A percentile compares a stretch with the other conserved stretches of the same genome.
Evolutionary conservation across 2,329 filamentous ascomycete genomes (phyloP).

Genomic region (Trichoderma koningii): DNA sequence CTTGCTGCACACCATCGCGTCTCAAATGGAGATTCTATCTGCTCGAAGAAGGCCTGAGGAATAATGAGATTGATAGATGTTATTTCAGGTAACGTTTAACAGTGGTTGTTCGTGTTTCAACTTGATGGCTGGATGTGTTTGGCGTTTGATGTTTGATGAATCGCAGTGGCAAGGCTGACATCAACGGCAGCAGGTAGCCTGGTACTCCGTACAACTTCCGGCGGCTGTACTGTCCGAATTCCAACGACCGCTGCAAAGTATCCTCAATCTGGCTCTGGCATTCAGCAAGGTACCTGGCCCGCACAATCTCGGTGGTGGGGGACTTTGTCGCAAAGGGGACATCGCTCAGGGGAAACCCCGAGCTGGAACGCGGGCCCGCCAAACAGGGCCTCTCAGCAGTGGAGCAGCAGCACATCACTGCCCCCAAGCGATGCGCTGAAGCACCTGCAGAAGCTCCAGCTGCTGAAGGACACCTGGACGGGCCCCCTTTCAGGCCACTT

Average conservation of each 20-base stretch:
- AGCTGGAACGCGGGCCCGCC: slow-evolving; percentile 26
- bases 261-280: slow-evolving; percentile 13
- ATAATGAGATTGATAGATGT: too few species aligned
- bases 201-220: slow-evolving; percentile 11
- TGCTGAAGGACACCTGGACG: background rate
- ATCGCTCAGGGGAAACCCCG: slow-evolving; percentile 16
- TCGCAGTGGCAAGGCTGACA: slow-evolving; percentile 19
- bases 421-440: background rate
- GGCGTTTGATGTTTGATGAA: background rate
- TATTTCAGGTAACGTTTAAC: too few species aligned
- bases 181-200: background rate
- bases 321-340: slow-evolving; percentile 17
- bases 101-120: too few species aligned
- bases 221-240: slow-evolving; percentile 16
- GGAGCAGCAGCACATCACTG: background rate
- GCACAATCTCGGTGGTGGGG: background rate
- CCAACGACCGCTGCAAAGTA: slow-evolving; percentile 16
- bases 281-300: slow-evolving; percentile 14
- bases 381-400: background rate
- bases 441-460: background rate
- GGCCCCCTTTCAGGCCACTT: slow-evolving; percentile 6
- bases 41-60: background rate
- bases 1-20: slow-evolving; percentile 63
- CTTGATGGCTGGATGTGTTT: background rate
- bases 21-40: background rate